Conservation (phyloP, 768 basidiomycete genomes). For the Amyloporia xantha region DNA sequence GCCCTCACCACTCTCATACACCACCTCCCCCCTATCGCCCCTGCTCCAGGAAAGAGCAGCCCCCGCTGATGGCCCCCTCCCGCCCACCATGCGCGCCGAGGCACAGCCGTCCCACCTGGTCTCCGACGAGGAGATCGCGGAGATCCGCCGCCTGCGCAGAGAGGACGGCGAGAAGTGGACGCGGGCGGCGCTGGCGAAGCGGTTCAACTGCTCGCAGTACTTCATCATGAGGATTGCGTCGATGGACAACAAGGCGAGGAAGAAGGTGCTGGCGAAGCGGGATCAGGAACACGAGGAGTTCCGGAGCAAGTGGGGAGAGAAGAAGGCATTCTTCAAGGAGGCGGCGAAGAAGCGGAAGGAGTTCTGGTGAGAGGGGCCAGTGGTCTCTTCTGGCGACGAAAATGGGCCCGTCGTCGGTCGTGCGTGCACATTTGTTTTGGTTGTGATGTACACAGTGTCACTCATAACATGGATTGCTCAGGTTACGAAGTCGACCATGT, state of each 20-base stretch:
- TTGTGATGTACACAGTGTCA: too few species aligned
- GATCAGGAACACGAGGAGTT: slow-evolving; percentile 40
- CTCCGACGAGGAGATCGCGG: slow-evolving; percentile 44
- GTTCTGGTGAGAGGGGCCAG: slow-evolving; percentile 29
- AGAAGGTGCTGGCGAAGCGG: slow-evolving; percentile 33
- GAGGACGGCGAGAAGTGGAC: slow-evolving; percentile 55
- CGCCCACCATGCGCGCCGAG: slow-evolving; percentile 18
- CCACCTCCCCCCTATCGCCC: slow-evolving; percentile 64
- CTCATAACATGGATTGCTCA: too few species aligned
- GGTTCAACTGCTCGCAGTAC: slow-evolving; percentile 65
- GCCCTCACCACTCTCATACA: slow-evolving; percentile 66
- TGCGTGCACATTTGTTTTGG: too few species aligned
- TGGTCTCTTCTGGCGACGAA: too few species aligned
- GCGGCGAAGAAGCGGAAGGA: slow-evolving; percentile 60
- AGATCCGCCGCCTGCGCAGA: slow-evolving; percentile 52
- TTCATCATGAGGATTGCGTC: slow-evolving; percentile 65
- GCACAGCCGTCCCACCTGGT: slow-evolving; percentile 31
- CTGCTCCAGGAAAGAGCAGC: slow-evolving; percentile 41
- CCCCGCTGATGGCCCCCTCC: slow-evolving; percentile 17
- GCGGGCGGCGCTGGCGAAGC: slow-evolving; percentile 60
- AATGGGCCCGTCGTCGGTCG: too few species aligned
- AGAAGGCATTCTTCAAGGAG: slow-evolving; percentile 53
- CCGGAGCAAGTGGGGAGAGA: slow-evolving; percentile 65
- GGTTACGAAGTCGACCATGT: too few species aligned
- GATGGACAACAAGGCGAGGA: slow-evolving; percentile 45